phyloP scores from a whole-genome alignment of 441 rosid species.

The Populus hybrid region DNA sequence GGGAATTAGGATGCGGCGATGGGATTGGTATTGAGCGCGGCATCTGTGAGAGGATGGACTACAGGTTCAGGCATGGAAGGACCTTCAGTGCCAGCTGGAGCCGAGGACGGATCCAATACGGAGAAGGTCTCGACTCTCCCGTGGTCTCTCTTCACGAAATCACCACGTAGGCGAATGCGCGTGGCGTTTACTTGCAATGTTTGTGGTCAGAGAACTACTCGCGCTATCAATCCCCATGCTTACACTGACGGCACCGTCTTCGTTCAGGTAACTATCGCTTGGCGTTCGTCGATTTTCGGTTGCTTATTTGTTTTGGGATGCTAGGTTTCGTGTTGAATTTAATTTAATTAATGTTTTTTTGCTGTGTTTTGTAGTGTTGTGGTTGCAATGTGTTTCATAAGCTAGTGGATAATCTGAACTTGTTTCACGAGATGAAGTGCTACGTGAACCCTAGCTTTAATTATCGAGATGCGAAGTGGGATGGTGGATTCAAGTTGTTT shows the following conservation, averaged over 20 bases:
- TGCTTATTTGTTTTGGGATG: neutral
- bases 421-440: constrained; percentile 91
- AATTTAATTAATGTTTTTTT: neutral
- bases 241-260: constrained; percentile 89
- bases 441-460: constrained; percentile 68
- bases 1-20: constrained; percentile 67
- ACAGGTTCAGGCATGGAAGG: constrained; percentile 97
- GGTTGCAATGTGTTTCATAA: constrained; percentile 94
- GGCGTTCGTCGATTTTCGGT: neutral
- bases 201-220: constrained; percentile 83
- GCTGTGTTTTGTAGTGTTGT: constrained; percentile 55
- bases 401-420: constrained; percentile 88
- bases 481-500: constrained; percentile 59
- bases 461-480: constrained; percentile 53
- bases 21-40: constrained; percentile 85
- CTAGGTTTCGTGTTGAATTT: neutral
- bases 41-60: constrained; percentile 89
- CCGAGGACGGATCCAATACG: constrained; percentile 40
- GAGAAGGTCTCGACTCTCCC: constrained; percentile 83
- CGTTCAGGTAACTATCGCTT: constrained; percentile 52
- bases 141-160: constrained; percentile 88
- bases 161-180: constrained; percentile 94
- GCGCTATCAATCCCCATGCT: constrained; percentile 86
- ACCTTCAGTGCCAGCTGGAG: constrained; percentile 59
- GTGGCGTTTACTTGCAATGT: constrained; percentile 92